Conservation (phyloP, 495 filamentous ascomycete genomes). For the Aspergillus wentii region DNA sequence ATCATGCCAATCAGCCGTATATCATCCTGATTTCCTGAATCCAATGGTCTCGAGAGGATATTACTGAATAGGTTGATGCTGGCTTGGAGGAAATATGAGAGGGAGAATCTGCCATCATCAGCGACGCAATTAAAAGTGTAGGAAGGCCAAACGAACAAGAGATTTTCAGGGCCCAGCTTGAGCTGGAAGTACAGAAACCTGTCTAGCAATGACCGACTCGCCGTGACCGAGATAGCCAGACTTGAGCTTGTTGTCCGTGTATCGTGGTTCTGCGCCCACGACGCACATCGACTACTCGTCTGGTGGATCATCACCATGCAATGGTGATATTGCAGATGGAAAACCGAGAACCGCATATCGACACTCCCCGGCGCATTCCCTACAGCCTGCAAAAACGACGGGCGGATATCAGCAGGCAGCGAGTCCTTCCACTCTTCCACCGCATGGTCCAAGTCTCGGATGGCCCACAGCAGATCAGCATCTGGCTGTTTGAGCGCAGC, state of each 20-base stretch:
- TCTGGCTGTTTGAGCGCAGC: constrained; percentile 22
- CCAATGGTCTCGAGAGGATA: too few relatives aligned
- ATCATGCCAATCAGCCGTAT: too few relatives aligned
- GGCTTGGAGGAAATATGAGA: too few relatives aligned
- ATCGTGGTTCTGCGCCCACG: constrained; percentile 8
- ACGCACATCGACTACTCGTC: constrained; percentile 19
- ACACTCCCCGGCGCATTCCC: not conserved
- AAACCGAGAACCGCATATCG: constrained; percentile 10
- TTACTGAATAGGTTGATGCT: too few relatives aligned
- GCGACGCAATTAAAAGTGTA: too few relatives aligned
- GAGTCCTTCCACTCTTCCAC: constrained; percentile 28
- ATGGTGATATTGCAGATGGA: constrained; percentile 28
- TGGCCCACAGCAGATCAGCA: constrained; percentile 24
- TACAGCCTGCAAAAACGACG: not conserved
- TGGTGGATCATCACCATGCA: constrained; percentile 27
- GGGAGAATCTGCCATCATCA: too few relatives aligned
- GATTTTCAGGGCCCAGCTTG: too few relatives aligned
- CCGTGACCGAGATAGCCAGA: constrained; percentile 21
- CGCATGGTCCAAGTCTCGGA: constrained; percentile 29
- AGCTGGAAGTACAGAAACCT: too few relatives aligned
- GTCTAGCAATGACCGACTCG: constrained; percentile 6
- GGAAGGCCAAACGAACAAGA: too few relatives aligned
- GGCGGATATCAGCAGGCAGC: not conserved
- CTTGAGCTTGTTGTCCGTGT: constrained; percentile 15
- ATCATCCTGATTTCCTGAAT: too few relatives aligned